Percentiles rank a stretch among this genome's conserved stretches.
Evolutionary conservation across 306 rosid species (phyloP).

Genomic region (Trifolium repens): DNA sequence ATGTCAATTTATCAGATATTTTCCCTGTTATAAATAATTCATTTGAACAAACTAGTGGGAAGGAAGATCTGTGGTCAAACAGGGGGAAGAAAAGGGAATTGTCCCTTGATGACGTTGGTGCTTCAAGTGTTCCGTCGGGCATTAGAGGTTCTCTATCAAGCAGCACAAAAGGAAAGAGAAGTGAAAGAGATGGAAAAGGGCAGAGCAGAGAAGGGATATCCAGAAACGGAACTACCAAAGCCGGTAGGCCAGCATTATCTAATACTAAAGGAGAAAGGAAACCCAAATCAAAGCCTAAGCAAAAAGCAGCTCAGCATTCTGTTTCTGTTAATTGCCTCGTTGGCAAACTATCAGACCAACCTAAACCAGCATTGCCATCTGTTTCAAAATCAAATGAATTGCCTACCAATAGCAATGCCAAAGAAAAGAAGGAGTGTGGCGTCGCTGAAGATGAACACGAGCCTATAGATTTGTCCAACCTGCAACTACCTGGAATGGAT

Average conservation of each 20-base stretch:
- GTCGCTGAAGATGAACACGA: constrained; percentile 69
- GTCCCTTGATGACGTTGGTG: constrained; percentile 75
- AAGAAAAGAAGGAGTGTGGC: constrained; percentile 62
- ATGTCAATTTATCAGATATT: constrained; percentile 54
- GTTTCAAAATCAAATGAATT: constrained; percentile 61
- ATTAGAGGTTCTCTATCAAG: constrained; percentile 71
- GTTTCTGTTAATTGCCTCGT: constrained; percentile 82
- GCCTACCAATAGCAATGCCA: constrained; percentile 53
- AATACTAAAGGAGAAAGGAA: constrained; percentile 82
- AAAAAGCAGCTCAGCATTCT: constrained; percentile 80
- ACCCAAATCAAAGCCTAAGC: constrained; percentile 86
- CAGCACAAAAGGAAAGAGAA: constrained; percentile 89
- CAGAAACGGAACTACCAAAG: constrained; percentile 77
- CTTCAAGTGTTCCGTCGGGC: constrained; percentile 57
- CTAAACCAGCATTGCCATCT: constrained; percentile 67
- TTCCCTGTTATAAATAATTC: constrained; percentile 52
- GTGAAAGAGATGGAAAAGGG: constrained; percentile 93
- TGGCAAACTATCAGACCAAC: constrained; percentile 74
- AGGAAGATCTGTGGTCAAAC: constrained; percentile 75
- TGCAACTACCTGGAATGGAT: constrained; percentile 87
- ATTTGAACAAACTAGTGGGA: constrained; percentile 59
- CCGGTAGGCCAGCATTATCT: constrained; percentile 71
- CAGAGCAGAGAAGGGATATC: constrained; percentile 70
- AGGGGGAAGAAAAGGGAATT: constrained; percentile 93
- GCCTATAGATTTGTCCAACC: constrained; percentile 74